phyloP scores from a whole-genome alignment of 345 rosid genomes.

The Erodium maritimum region DNA sequence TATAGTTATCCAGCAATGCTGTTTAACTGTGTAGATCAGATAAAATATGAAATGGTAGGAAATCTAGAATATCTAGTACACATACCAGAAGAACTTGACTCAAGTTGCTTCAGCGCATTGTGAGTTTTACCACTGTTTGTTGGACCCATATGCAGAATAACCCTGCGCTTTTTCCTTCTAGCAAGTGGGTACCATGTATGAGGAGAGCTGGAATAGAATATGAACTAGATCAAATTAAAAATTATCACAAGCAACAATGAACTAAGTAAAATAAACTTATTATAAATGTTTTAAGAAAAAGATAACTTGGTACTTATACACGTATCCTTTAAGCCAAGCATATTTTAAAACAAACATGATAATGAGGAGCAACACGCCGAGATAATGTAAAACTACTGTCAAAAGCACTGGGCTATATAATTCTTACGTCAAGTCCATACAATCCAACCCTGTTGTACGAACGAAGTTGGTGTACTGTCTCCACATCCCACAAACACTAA shows the following conservation, averaged over 20 bases:
- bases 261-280: not conserved
- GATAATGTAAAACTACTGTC: not conserved
- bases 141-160: slow-evolving; percentile 82
- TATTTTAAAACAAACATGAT: not conserved
- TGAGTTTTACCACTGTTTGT: slow-evolving; percentile 93
- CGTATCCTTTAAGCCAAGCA: not conserved
- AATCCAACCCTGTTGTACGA: slow-evolving; percentile 34
- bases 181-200: slow-evolving; percentile 84
- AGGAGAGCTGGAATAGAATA: slow-evolving; percentile 45
- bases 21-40: not conserved
- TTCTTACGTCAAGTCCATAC: slow-evolving; percentile 72
- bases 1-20: not conserved
- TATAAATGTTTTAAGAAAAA: not conserved
- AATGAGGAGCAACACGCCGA: not conserved
- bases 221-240: not conserved
- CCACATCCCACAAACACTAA: slow-evolving; percentile 12
- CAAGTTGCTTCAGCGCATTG: slow-evolving; percentile 64
- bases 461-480: slow-evolving; percentile 31
- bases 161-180: slow-evolving; percentile 66
- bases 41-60: not conserved
- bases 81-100: slow-evolving; percentile 71
- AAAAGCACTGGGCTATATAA: slow-evolving; percentile 1
- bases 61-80: not conserved
- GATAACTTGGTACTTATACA: not conserved
- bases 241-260: slow-evolving; percentile 1